Evolutionary conservation across 2,329 filamentous ascomycete genomes (phyloP).

Genomic region (Hypoxylon sp.): DNA sequence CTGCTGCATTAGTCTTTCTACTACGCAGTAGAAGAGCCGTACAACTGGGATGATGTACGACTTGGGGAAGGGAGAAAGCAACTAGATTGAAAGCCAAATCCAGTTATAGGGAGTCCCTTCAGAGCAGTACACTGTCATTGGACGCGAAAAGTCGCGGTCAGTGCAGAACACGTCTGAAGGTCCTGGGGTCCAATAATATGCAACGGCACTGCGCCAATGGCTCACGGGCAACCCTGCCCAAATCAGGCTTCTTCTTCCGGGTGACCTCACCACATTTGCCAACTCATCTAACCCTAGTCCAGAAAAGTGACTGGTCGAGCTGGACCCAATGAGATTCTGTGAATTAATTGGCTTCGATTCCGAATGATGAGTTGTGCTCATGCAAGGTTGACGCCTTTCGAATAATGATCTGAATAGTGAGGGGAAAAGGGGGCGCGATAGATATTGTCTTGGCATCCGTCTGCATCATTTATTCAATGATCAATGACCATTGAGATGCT

Average conservation of each 20-base stretch:
- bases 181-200: constrained; percentile 33
- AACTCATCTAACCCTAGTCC: constrained; percentile 42
- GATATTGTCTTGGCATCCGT: constrained; percentile 35
- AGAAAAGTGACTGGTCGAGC: constrained; percentile 38
- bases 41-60: constrained; percentile 10
- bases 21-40: constrained; percentile 2
- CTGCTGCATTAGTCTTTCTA: constrained; percentile 10
- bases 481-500: constrained; percentile 6
- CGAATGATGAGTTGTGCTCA: constrained; percentile 44
- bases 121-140: constrained; percentile 19
- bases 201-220: constrained; percentile 34
- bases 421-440: constrained; percentile 26
- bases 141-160: constrained; percentile 38
- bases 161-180: constrained; percentile 30
- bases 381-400: constrained; percentile 34
- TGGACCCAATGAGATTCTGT: constrained; percentile 36
- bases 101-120: constrained; percentile 6
- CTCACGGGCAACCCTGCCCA: constrained; percentile 28
- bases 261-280: constrained; percentile 43
- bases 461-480: constrained; percentile 18
- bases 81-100: constrained; percentile 5
- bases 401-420: constrained; percentile 25
- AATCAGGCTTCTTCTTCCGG: constrained; percentile 39
- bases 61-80: constrained; percentile 16
- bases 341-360: constrained; percentile 42